Evolutionary conservation across 352 stramenopile genomes (phyloP).

Genomic region (Phytophthora kernoviae): DNA sequence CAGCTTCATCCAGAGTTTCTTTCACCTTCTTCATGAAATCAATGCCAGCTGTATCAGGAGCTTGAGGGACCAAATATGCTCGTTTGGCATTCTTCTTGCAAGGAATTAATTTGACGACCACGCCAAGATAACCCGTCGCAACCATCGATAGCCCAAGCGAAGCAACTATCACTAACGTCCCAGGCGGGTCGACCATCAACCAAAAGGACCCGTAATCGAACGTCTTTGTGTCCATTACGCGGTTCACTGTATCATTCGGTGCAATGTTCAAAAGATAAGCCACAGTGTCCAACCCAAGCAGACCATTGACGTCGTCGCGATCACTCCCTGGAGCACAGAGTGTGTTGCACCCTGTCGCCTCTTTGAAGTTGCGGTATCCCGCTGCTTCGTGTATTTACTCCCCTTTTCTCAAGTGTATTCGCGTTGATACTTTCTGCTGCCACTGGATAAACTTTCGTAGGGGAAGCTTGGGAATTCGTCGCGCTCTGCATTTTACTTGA

Average conservation of each 20-base stretch:
- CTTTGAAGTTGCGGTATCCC: neutral
- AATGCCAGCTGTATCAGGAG: neutral
- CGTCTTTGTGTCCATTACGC: conserved; percentile 25
- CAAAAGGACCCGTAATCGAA: conserved; percentile 36
- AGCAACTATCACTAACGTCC: conserved; percentile 9
- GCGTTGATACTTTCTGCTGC: neutral
- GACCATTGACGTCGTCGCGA: neutral
- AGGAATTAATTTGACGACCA: conserved; percentile 4
- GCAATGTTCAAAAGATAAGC: conserved; percentile 26
- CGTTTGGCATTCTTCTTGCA: neutral
- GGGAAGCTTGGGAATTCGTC: neutral
- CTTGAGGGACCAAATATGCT: neutral
- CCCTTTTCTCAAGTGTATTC: conserved; percentile 4
- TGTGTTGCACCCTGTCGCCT: neutral
- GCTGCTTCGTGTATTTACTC: conserved; percentile 7
- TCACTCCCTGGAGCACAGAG: neutral
- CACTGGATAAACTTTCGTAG: conserved; percentile 7
- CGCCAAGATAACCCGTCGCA: conserved; percentile 1
- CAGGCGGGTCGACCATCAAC: conserved; percentile 15
- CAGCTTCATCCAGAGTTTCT: conserved; percentile 1
- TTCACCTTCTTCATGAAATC: conserved; percentile 5
- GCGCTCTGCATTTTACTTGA: neutral
- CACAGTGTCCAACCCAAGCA: conserved; percentile 29
- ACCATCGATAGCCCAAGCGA: conserved; percentile 1
- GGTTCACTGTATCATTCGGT: conserved; percentile 26